Conservation (phyloP, 1,284 basidiomycete genomes). For the Boletus semigastroideus region DNA sequence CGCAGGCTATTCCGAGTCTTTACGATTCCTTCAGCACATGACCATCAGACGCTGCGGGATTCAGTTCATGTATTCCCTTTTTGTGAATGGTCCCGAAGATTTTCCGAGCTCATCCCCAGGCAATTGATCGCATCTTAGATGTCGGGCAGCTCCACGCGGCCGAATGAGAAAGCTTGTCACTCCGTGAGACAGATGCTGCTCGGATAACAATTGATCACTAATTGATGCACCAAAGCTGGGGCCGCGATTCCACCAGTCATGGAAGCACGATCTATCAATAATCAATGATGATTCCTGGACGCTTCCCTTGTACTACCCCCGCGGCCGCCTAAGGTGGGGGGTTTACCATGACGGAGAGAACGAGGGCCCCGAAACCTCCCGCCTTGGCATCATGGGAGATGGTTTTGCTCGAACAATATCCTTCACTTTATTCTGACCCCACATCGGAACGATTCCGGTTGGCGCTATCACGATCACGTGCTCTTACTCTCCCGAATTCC, state of each 20-base stretch:
- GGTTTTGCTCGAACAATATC: not conserved
- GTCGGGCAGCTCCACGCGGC: not conserved
- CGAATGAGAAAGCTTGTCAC: not conserved
- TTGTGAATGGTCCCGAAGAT: slow-evolving; percentile 9
- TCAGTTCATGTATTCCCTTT: not conserved
- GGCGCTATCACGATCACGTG: slow-evolving; percentile 9
- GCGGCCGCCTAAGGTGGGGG: slow-evolving; percentile 6
- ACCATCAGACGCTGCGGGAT: not conserved
- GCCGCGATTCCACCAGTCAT: slow-evolving; percentile 1
- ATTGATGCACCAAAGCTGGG: not conserved
- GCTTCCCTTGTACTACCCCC: not conserved
- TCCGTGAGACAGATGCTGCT: slow-evolving; percentile 11
- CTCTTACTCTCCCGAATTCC: not conserved
- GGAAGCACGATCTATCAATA: slow-evolving; percentile 2
- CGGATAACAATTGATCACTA: not conserved
- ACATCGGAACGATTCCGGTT: slow-evolving; percentile 8
- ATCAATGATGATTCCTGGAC: not conserved
- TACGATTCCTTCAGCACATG: slow-evolving; percentile 3
- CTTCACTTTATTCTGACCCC: not conserved
- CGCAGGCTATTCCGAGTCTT: not conserved
- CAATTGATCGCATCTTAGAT: not conserved
- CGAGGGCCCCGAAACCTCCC: slow-evolving; percentile 13
- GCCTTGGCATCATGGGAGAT: not conserved
- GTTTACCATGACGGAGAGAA: not conserved
- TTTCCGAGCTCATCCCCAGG: slow-evolving; percentile 9